These are phyloP conservation scores for Plectosphaerella plurivora DNA, from an alignment of 2,329 filamentous ascomycete genomes.

Conservation along the genomic window DNA sequence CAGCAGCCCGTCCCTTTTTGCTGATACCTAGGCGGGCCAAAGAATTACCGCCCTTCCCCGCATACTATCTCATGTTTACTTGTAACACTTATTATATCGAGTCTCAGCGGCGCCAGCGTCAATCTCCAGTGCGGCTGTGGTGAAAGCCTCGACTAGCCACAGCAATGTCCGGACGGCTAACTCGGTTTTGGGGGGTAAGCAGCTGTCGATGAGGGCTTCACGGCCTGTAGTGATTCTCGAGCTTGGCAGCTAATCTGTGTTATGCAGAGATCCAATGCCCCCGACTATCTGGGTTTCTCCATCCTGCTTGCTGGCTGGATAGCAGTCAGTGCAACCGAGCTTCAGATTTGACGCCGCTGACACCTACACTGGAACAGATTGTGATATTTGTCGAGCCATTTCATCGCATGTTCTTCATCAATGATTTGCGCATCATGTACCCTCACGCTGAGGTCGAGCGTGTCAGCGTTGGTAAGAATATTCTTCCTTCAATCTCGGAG, in stretches of 20 bases:
- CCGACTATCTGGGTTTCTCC: conserved; percentile 79
- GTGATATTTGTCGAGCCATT: conserved; percentile 75
- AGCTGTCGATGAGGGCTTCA: background rate
- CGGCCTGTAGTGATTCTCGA: no score
- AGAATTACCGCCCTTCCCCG: no score
- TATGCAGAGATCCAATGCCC: conserved; percentile 71
- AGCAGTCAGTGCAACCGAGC: conserved; percentile 36
- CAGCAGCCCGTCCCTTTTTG: no score
- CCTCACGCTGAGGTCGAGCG: conserved; percentile 82
- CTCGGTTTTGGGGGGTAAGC: background rate
- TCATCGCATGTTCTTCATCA: conserved; percentile 89
- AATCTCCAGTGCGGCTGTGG: background rate
- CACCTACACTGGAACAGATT: conserved; percentile 41
- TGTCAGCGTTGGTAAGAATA: conserved; percentile 68
- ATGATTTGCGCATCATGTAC: conserved; percentile 78
- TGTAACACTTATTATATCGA: no score
- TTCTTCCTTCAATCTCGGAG: background rate
- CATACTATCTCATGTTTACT: no score
- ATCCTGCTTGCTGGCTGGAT: conserved; percentile 66
- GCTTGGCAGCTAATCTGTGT: no score
- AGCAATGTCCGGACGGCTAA: conserved; percentile 1
- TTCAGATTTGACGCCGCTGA: conserved; percentile 13
- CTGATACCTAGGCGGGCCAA: no score
- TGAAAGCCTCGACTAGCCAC: background rate
- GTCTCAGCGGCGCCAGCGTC: background rate